Conservation (phyloP, 805 yeast genomes). For the Ascoidea asiatica region DNA sequence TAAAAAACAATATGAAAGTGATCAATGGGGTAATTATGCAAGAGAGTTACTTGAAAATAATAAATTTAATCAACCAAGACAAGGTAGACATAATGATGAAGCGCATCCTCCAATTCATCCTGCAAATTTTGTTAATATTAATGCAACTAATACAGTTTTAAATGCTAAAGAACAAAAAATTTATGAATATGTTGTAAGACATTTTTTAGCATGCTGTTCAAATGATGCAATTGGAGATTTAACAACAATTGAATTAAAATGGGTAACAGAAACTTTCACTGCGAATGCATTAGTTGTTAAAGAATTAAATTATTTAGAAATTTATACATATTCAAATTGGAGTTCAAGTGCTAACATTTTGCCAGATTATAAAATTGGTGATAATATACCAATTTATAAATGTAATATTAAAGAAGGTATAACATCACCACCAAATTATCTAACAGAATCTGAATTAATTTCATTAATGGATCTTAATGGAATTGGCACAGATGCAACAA, state of each 20-base stretch:
- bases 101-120: slow-evolving; percentile 99
- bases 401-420: slow-evolving; percentile 59
- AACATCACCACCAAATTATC: slow-evolving; percentile 67
- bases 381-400: slow-evolving; percentile 36
- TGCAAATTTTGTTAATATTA: slow-evolving; percentile 22
- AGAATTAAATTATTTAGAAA: slow-evolving; percentile 66
- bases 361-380: slow-evolving; percentile 50
- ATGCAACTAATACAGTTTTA: slow-evolving; percentile 19
- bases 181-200: slow-evolving; percentile 74
- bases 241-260: slow-evolving; percentile 47
- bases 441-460: slow-evolving; percentile 89
- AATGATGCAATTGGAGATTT: slow-evolving; percentile 73
- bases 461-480: slow-evolving; percentile 94
- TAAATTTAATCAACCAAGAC: slow-evolving; percentile 53
- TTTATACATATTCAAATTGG: slow-evolving; percentile 76
- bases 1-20: slow-evolving; percentile 39
- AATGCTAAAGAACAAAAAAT: slow-evolving; percentile 47
- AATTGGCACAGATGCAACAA: slow-evolving; percentile 98
- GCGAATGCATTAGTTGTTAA: slow-evolving; percentile 65
- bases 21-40: slow-evolving; percentile 68
- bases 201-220: slow-evolving; percentile 87
- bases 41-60: slow-evolving; percentile 23
- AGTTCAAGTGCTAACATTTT: slow-evolving; percentile 36
- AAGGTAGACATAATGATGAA: slow-evolving; percentile 77
- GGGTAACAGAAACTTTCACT: slow-evolving; percentile 68